Conservation (phyloP, 1,284 basidiomycete species). For the Laetiporus sulphureus region DNA sequence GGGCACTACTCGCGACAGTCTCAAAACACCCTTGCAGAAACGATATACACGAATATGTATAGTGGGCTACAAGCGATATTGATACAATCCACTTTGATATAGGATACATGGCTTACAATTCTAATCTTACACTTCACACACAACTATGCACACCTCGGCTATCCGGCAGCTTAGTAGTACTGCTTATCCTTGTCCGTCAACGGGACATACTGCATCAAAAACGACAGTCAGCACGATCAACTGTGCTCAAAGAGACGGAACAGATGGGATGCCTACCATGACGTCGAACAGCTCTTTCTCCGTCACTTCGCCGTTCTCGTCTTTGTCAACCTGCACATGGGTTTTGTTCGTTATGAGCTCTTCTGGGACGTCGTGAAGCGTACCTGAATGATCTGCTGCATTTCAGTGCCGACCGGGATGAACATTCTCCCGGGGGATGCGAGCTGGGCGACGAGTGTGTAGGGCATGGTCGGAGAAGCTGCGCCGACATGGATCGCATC, state of each 20-base stretch:
- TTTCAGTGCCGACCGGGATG: constrained; percentile 75
- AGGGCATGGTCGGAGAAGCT: constrained; percentile 75
- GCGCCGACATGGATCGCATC: constrained; percentile 95
- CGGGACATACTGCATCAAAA: constrained; percentile 15
- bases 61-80: too few relatives aligned
- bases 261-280: constrained; percentile 56
- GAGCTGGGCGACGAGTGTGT: constrained; percentile 74
- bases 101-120: too few relatives aligned
- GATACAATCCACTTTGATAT: too few relatives aligned
- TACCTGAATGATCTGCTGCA: constrained; percentile 48
- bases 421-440: constrained; percentile 87
- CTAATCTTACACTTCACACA: too few relatives aligned
- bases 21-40: too few relatives aligned
- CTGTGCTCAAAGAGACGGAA: constrained; percentile 9
- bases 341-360: not conserved
- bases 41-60: too few relatives aligned
- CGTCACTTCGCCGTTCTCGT: constrained; percentile 61
- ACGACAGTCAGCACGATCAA: not conserved
- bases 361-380: not conserved
- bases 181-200: constrained; percentile 15
- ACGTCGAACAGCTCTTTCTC: constrained; percentile 77
- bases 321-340: constrained; percentile 71
- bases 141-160: too few relatives aligned
- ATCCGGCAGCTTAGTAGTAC: too few relatives aligned
- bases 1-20: too few relatives aligned